A percentile compares a stretch with the other conserved stretches of the same genome.
These are phyloP conservation scores for Leptodermis oblonga DNA, from an alignment of 257 asterid species.

Conservation along the genomic window DNA sequence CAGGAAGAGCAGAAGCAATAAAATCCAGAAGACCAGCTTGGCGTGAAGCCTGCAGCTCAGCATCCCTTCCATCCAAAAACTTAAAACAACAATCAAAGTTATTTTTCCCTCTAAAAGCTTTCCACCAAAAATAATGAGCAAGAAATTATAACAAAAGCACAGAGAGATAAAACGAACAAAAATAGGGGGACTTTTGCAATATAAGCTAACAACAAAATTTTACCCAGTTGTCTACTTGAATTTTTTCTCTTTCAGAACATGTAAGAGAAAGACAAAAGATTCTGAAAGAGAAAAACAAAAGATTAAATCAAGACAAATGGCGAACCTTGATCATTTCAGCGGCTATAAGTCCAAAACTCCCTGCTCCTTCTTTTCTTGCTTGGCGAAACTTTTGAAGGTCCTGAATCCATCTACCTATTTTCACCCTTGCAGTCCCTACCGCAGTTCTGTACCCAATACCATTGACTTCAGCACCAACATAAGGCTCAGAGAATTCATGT, in stretches of 20 bases:
- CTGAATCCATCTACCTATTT: slow-evolving; percentile 89
- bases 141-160: slow-evolving; percentile 17
- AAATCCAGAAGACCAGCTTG: slow-evolving; percentile 97
- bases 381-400: slow-evolving; percentile 95
- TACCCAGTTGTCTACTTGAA: not conserved
- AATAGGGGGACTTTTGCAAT: not conserved
- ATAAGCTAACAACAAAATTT: not conserved
- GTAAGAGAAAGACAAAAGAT: not conserved
- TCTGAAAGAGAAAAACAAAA: not conserved
- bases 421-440: slow-evolving; percentile 81
- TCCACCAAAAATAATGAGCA: slow-evolving; percentile 23
- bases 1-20: slow-evolving; percentile 97
- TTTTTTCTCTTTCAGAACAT: not conserved
- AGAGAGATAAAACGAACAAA: slow-evolving; percentile 3
- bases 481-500: slow-evolving; percentile 85
- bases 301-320: not conserved
- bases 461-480: slow-evolving; percentile 64
- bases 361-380: slow-evolving; percentile 96
- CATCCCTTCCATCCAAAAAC: slow-evolving; percentile 93
- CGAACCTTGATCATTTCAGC: slow-evolving; percentile 91
- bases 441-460: slow-evolving; percentile 84
- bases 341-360: slow-evolving; percentile 77
- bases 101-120: not conserved
- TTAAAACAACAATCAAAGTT: slow-evolving; percentile 23
- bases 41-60: slow-evolving; percentile 94